Conservation (phyloP, 306 rosid genomes). For the Cercis canadensis region DNA sequence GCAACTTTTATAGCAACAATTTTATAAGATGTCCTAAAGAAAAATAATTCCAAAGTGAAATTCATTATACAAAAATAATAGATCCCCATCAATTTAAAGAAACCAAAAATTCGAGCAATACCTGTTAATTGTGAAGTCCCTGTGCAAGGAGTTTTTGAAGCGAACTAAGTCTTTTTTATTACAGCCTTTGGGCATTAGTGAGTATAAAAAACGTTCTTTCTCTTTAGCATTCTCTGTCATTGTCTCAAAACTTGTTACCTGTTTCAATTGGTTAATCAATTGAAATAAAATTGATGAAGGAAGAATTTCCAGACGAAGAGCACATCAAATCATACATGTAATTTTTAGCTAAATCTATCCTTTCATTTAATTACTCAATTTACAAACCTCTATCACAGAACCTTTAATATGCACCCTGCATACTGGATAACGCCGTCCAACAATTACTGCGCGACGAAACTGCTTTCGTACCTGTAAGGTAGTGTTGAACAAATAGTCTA, state of each 20-base stretch:
- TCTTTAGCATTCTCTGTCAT: conserved; percentile 42
- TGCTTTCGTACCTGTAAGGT: conserved; percentile 59
- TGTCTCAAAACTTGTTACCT: conserved; percentile 94
- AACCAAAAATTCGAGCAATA: conserved; percentile 5
- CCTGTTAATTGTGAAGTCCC: conserved; percentile 96
- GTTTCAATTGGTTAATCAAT: conserved; percentile 30
- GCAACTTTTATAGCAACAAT: conserved; percentile 6
- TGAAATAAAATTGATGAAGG: conserved; percentile 32
- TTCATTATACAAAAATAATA: background rate
- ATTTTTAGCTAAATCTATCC: conserved; percentile 17
- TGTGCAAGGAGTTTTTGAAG: conserved; percentile 65
- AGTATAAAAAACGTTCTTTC: conserved; percentile 33
- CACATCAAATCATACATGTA: conserved; percentile 32
- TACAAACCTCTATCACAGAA: conserved; percentile 70
- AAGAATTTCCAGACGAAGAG: conserved; percentile 32
- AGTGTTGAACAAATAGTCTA: conserved; percentile 15
- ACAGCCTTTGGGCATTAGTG: conserved; percentile 55
- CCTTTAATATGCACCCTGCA: conserved; percentile 69
- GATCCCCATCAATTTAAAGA: background rate
- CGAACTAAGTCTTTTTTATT: conserved; percentile 54
- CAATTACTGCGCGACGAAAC: conserved; percentile 50
- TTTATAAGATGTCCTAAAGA: conserved; percentile 5
- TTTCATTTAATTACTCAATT: conserved; percentile 19
- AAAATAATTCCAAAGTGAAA: conserved; percentile 6
- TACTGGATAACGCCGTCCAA: conserved; percentile 85